Percentiles rank a stretch among this genome's conserved stretches.
Conservation (phyloP, 805 yeast genomes). For the Millerozyma miso region DNA sequence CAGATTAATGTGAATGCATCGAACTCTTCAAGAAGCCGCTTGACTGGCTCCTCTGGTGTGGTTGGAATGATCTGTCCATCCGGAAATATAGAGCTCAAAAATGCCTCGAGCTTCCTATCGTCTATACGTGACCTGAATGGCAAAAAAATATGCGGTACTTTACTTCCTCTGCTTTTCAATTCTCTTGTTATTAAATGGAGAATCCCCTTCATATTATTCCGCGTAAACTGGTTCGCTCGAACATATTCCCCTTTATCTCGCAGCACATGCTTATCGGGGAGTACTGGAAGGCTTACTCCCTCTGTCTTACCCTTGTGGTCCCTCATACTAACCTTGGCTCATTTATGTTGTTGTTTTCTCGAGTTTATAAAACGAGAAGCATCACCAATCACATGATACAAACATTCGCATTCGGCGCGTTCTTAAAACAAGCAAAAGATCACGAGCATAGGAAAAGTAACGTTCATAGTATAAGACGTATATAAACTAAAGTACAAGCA, state of each 20-base stretch:
- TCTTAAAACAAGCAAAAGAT: not conserved
- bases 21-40: slow-evolving; percentile 38
- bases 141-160: slow-evolving; percentile 68
- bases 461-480: not conserved
- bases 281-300: slow-evolving; percentile 21
- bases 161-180: slow-evolving; percentile 63
- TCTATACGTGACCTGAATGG: slow-evolving; percentile 73
- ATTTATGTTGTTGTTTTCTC: not conserved
- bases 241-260: slow-evolving; percentile 7
- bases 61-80: slow-evolving; percentile 42
- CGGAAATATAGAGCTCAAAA: slow-evolving; percentile 58
- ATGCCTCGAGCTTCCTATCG: slow-evolving; percentile 54
- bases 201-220: slow-evolving; percentile 63
- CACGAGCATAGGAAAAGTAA: not conserved
- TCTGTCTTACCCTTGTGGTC: slow-evolving; percentile 8
- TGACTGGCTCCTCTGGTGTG: slow-evolving; percentile 33
- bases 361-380: not conserved
- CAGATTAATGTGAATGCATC: slow-evolving; percentile 72
- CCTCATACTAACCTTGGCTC: slow-evolving; percentile 6
- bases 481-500: not conserved
- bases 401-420: not conserved
- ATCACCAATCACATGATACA: not conserved
- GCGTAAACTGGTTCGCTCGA: slow-evolving; percentile 41
- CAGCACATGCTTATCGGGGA: slow-evolving; percentile 11
- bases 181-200: slow-evolving; percentile 71